Conservation (phyloP, 2,329 filamentous ascomycete genomes). For the Thelonectria olida region DNA sequence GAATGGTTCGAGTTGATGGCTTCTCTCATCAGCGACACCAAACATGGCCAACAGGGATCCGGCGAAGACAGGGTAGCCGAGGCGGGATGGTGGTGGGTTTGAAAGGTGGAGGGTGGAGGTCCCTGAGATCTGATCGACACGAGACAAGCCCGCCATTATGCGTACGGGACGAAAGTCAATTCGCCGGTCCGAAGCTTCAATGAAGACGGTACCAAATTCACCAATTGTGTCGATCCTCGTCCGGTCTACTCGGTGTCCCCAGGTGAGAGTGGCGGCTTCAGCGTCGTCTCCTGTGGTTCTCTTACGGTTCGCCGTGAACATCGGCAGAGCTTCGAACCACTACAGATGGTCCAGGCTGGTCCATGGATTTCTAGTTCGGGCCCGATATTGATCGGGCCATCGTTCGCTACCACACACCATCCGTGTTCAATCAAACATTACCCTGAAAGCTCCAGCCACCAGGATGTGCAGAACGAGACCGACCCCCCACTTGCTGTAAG, state of each 20-base stretch:
- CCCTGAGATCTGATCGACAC: conserved; percentile 44
- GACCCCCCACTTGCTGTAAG: conserved; percentile 12
- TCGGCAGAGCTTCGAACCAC: conserved; percentile 30
- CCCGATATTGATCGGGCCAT: conserved; percentile 10
- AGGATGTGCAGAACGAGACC: background rate
- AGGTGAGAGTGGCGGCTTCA: conserved; percentile 28
- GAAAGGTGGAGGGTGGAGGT: conserved; percentile 34
- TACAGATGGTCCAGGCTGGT: conserved; percentile 33
- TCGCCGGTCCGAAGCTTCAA: conserved; percentile 22
- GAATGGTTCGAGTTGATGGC: conserved; percentile 23
- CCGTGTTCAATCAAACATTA: conserved; percentile 9
- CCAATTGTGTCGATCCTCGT: background rate
- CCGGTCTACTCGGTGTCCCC: background rate
- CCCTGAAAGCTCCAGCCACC: background rate
- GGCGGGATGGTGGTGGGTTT: conserved; percentile 34
- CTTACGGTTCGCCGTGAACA: conserved; percentile 24
- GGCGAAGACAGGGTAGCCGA: conserved; percentile 33
- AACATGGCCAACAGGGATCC: conserved; percentile 36
- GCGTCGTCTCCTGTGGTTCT: conserved; percentile 17
- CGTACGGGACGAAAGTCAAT: conserved; percentile 35
- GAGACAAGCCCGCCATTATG: conserved; percentile 30
- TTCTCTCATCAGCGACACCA: conserved; percentile 16
- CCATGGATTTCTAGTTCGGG: conserved; percentile 24
- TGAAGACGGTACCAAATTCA: background rate
- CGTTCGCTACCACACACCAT: conserved; percentile 5